Conservation (phyloP, 2,329 filamentous ascomycete genomes). For the Aspergillus eucalypticola region DNA sequence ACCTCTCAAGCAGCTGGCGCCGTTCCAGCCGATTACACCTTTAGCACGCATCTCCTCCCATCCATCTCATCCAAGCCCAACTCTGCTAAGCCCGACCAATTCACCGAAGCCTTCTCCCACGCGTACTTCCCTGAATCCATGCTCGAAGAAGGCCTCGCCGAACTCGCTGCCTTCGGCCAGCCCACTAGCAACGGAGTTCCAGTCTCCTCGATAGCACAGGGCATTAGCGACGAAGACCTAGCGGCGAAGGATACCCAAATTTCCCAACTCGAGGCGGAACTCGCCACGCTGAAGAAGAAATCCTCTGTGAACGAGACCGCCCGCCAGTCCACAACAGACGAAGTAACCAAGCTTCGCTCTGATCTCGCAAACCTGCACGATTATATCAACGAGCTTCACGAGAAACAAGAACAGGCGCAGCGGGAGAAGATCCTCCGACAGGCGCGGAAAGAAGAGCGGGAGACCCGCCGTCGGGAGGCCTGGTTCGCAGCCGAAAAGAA, state of each 20-base stretch:
- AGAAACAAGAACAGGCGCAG: constrained; percentile 39
- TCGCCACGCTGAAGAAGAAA: constrained; percentile 42
- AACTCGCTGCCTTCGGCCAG: constrained; percentile 35
- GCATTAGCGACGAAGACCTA: constrained; percentile 17
- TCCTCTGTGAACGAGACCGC: constrained; percentile 37
- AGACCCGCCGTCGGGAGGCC: constrained; percentile 42
- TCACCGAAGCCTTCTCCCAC: constrained; percentile 41
- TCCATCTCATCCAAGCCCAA: constrained; percentile 15
- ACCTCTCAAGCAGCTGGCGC: constrained; percentile 35
- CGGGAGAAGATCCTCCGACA: constrained; percentile 35
- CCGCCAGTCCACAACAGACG: constrained; percentile 36
- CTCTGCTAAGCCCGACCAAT: constrained; percentile 23
- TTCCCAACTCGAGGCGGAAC: constrained; percentile 41
- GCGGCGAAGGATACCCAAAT: constrained; percentile 30
- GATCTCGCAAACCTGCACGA: constrained; percentile 38
- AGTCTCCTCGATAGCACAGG: constrained; percentile 12
- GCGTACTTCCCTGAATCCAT: constrained; percentile 40
- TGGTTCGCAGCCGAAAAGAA: constrained; percentile 49
- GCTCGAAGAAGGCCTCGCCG: constrained; percentile 44
- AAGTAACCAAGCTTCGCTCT: constrained; percentile 40
- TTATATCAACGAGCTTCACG: constrained; percentile 41
- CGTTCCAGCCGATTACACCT: constrained; percentile 46
- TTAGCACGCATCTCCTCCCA: constrained; percentile 41
- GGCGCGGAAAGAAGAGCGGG: constrained; percentile 43
- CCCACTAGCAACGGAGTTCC: constrained; percentile 26